Evolutionary conservation across 2,329 filamentous ascomycete species (phyloP).

Genomic region (Sporothrix inflata): DNA sequence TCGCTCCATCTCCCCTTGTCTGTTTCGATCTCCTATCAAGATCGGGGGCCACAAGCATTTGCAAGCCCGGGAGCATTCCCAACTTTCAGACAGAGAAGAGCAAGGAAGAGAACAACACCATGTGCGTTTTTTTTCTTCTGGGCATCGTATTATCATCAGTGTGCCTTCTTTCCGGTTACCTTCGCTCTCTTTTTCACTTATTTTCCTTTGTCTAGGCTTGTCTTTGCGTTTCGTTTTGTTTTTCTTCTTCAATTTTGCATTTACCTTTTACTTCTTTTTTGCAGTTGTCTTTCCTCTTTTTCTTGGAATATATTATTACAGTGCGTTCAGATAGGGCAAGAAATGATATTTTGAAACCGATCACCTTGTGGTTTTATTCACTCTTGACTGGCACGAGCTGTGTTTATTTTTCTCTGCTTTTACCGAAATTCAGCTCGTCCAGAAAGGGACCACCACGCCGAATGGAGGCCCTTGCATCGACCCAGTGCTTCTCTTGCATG

Average conservation of each 20-base stretch:
- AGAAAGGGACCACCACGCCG: background rate
- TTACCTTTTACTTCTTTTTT: background rate
- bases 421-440: background rate
- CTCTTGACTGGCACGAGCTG: too few species aligned
- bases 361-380: background rate
- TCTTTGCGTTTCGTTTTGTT: constrained; percentile 6
- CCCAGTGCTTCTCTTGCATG: background rate
- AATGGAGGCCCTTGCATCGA: background rate
- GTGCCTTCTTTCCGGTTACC: background rate
- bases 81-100: background rate
- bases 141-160: background rate
- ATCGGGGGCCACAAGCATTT: background rate
- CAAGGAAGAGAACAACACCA: background rate
- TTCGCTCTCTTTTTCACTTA: constrained; percentile 1
- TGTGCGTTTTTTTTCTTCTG: background rate
- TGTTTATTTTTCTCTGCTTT: background rate
- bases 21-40: background rate
- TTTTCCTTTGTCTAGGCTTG: constrained; percentile 4
- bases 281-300: background rate
- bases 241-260: constrained; percentile 1
- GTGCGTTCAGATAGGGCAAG: constrained; percentile 22
- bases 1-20: background rate
- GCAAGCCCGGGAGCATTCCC: background rate
- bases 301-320: constrained; percentile 14
- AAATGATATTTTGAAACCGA: background rate